phyloP scores from a whole-genome alignment of 2,329 filamentous ascomycete species.

The Hypoxylon sp. region DNA sequence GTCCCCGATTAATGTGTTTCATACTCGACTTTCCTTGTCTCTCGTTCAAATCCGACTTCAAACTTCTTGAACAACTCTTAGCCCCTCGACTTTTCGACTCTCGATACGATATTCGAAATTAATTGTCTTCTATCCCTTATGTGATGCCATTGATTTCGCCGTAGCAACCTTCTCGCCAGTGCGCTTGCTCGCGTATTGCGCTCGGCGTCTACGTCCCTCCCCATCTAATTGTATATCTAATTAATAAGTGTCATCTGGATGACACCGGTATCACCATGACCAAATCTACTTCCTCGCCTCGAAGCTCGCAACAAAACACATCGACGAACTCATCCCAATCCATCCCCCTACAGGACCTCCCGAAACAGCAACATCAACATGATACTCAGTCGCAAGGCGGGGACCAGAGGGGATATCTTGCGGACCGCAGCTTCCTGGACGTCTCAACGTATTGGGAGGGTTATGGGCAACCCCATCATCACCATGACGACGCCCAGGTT shows the following conservation, averaged over 20 bases:
- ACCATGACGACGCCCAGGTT: conserved; percentile 55
- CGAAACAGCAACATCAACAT: conserved; percentile 50
- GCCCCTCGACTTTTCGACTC: conserved; percentile 15
- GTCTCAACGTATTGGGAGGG: conserved; percentile 70
- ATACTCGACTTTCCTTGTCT: conserved; percentile 42
- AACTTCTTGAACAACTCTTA: conserved; percentile 30
- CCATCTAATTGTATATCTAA: conserved; percentile 22
- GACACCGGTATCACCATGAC: conserved; percentile 61
- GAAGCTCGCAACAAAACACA: conserved; percentile 61
- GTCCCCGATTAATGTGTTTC: conserved; percentile 46
- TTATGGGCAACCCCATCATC: conserved; percentile 59
- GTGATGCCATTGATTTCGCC: conserved; percentile 47
- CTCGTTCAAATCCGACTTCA: conserved; percentile 41
- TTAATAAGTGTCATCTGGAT: conserved; percentile 48
- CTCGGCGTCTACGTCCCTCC: conserved; percentile 27
- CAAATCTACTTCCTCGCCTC: conserved; percentile 57
- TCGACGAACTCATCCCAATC: conserved; percentile 67
- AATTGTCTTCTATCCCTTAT: conserved; percentile 34
- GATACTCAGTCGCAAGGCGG: conserved; percentile 46
- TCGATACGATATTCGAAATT: conserved; percentile 39
- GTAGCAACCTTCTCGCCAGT: conserved; percentile 40
- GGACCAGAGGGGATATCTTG: conserved; percentile 44
- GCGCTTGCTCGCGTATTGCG: conserved; percentile 50
- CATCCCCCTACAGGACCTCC: conserved; percentile 79
- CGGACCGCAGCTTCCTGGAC: conserved; percentile 56